Base-by-base conservation (phyloP, 257 asterid species). In the Haberlea rhodopensis region DNA sequence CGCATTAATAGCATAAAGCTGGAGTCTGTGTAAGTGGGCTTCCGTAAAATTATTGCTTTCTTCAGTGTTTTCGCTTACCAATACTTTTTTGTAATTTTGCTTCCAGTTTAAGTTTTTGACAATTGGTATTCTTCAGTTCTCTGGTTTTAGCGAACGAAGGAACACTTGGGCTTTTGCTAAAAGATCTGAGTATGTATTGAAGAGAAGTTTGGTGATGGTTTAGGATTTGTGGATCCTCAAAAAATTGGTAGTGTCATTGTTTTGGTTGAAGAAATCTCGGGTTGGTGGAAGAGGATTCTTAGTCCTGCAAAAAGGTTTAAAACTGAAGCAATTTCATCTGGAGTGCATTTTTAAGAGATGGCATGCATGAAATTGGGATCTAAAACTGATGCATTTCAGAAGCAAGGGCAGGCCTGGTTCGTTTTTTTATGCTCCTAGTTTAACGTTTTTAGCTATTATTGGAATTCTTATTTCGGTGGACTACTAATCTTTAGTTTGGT, bases 321-420 rank as follows among this genome's bases (percentile, higher is more conserved):
- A 29, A 57, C 51, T 62, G 62, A 71, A 51, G 22, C 10, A 16
- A 27, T 27, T 57, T 34, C 23, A 18, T 45, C 61, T 26, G 60
- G 60, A 9, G 62, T 57, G 66, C 62, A 58, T 31, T 16, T 27
- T 61, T 71, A 27, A 60, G 80, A 67, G 63, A 87, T 89, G 97
- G 97, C 98, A 78, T 89, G 97, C 87, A 77, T 89, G 97, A 92
- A 92, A 77, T 67, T 92, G 86, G 97, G 97, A 77, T 92, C 98
- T 66, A 92, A 92, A 71, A 71, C 83, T 68, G 98, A 92, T 85
- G 96, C 95, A 51, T 89, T 92, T 57, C 82, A 85, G 82, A 85
- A 87, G 65, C 91, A 87, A 78, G 98, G 98, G 31, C 95, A 89
- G 71, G 91, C 97, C 54, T 92, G 98, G 98, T 92, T 71, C 34